phyloP scores from a whole-genome alignment of 1,139 yeast species.

The Meyerozyma guilliermondii region DNA sequence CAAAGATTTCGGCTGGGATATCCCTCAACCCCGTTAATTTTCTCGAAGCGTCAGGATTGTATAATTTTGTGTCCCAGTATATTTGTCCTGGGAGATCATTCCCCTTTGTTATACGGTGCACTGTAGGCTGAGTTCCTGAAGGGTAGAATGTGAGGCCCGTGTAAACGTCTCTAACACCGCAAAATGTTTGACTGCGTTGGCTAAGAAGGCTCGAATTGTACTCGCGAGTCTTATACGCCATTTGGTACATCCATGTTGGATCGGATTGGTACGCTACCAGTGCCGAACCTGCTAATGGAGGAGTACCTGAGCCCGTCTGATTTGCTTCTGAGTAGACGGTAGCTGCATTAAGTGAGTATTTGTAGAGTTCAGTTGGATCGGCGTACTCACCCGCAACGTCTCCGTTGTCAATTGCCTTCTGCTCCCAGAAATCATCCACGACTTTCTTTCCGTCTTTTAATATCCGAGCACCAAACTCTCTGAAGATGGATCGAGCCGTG shows the following conservation, averaged over 20 bases:
- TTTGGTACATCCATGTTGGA: conserved; percentile 83
- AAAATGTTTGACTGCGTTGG: conserved; percentile 50
- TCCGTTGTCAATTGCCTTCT: conserved; percentile 64
- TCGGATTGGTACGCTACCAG: conserved; percentile 49
- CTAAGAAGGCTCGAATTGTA: conserved; percentile 61
- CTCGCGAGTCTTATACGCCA: conserved; percentile 69
- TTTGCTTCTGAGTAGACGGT: conserved; percentile 10
- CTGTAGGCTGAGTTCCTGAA: conserved; percentile 65
- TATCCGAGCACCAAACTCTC: conserved; percentile 89
- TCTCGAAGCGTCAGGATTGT: conserved; percentile 36
- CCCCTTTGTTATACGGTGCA: conserved; percentile 14
- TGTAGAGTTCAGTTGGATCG: conserved; percentile 55
- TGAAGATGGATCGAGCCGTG: conserved; percentile 82
- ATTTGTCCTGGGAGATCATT: conserved; percentile 7
- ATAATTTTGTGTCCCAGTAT: conserved; percentile 50
- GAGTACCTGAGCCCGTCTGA: conserved; percentile 15
- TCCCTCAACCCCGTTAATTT: conserved; percentile 60
- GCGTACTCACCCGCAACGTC: conserved; percentile 78
- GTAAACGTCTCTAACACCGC: conserved; percentile 73
- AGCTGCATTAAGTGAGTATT: conserved; percentile 10
- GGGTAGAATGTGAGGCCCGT: conserved; percentile 78
- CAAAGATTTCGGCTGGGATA: conserved; percentile 55
- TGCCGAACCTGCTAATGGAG: conserved; percentile 37
- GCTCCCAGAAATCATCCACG: conserved; percentile 86
- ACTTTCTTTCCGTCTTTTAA: conserved; percentile 77